Base-by-base conservation (phyloP, 129 eudicot genomes). In the Glebionis coronaria region DNA sequence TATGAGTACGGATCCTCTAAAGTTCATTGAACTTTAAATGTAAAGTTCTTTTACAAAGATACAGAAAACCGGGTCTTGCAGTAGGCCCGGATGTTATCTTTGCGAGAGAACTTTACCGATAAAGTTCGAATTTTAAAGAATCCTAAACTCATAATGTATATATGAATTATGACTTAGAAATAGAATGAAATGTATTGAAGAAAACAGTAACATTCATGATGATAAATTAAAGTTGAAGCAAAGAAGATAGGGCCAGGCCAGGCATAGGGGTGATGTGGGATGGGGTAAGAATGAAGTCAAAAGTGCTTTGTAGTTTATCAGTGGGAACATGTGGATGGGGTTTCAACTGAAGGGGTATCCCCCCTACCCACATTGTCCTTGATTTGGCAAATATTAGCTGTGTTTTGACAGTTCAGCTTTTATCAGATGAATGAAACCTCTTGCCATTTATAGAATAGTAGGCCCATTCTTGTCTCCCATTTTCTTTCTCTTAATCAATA, bases 321-420 rank as follows among this genome's bases (percentile, higher is more conserved):
- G 66, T 74, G 72, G 67, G 38, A 74, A 74, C 73, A 65, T 74
- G 78, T 74, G 78, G 78, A 74, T 15, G 73, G 78, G 78, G 78
- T 74, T 55, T 66, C 40, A 56, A 73, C 28, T 52, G 70, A 21
- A 44, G 46, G 55, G 64, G 29, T 54, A 15, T 44, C 61, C 40
- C 40, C 61, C 78, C 78, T 56, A 73, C 72, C 72, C 73, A 65
- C 25, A 56, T 29, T 74, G 73, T 74, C 67, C 60, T 65, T 56
- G 16, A 44, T 44, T 65, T 65, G 66, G 60, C 66, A 63, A 73
- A 42, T 72, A 61, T 72, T 72, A 61, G 68, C 76, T 72, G 69
- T 73, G 71, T 63, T 25, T 54, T 73, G 78, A 74, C 73, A 56
- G 44, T 74, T 74, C 78, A 74, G 65, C 78, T 74, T 73, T 73